phyloP scores from a whole-genome alignment of 2,329 filamentous ascomycete genomes.

The Sporothrix variecibatus region DNA sequence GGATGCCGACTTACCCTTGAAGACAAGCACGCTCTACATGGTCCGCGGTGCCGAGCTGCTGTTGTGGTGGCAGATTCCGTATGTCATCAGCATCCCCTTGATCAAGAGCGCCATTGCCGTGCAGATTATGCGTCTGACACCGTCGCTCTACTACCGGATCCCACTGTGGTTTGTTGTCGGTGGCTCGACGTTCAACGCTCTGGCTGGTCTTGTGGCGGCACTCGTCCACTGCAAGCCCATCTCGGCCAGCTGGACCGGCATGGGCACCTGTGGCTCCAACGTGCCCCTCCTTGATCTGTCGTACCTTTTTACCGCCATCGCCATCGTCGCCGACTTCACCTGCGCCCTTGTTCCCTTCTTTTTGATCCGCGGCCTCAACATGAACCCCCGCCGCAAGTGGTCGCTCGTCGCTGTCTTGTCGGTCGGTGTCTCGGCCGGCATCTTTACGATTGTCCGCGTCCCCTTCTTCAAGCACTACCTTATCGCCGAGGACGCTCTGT shows the following conservation, averaged over 20 bases:
- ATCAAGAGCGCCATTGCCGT: slow-evolving; percentile 31
- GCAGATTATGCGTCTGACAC: slow-evolving; percentile 30
- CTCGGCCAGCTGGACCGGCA: slow-evolving; percentile 30
- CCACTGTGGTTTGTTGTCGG: slow-evolving; percentile 28
- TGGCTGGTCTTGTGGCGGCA: slow-evolving; percentile 29
- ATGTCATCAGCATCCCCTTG: slow-evolving; percentile 30
- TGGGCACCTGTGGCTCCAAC: slow-evolving; percentile 29
- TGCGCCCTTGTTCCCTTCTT: slow-evolving; percentile 29
- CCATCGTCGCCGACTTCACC: slow-evolving; percentile 28
- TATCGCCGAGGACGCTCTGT: slow-evolving; percentile 12
- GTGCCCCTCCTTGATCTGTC: slow-evolving; percentile 27
- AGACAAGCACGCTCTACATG: slow-evolving; percentile 3
- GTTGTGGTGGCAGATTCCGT: slow-evolving; percentile 29
- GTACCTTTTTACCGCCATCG: slow-evolving; percentile 26
- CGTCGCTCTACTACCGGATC: slow-evolving; percentile 16
- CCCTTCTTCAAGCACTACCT: slow-evolving; percentile 27
- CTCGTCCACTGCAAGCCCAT: slow-evolving; percentile 31
- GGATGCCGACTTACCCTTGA: slow-evolving; percentile 21
- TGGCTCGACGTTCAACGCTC: slow-evolving; percentile 26
- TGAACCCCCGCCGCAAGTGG: slow-evolving; percentile 26
- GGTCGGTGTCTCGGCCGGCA: slow-evolving; percentile 39
- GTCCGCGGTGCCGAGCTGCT: slow-evolving; percentile 28
- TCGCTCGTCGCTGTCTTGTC: slow-evolving; percentile 27
- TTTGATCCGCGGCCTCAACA: slow-evolving; percentile 29
- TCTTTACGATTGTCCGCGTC: slow-evolving; percentile 42